phyloP scores from a whole-genome alignment of 1,139 yeast genomes.

The Kazachstania sp. region DNA sequence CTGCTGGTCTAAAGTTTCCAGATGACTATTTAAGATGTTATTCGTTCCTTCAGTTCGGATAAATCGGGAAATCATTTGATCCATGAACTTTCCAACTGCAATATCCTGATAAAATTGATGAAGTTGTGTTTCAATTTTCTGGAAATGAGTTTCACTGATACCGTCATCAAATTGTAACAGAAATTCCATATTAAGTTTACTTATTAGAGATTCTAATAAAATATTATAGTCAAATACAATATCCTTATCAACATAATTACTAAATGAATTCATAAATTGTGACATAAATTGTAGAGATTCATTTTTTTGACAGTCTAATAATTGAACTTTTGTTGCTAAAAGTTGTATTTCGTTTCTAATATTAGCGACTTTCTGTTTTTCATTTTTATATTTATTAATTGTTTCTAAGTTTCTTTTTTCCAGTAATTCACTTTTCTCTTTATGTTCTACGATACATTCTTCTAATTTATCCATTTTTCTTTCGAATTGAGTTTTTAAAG shows the following conservation, averaged over 20 bases:
- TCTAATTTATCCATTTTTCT: background rate
- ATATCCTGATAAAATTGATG: conserved; percentile 15
- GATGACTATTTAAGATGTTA: conserved; percentile 17
- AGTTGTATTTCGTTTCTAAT: conserved; percentile 11
- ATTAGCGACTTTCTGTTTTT: conserved; percentile 18
- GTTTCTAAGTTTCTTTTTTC: background rate
- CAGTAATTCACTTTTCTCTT: background rate
- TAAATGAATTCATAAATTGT: conserved; percentile 19
- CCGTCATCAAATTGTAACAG: conserved; percentile 1
- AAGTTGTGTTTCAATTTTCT: conserved; percentile 12
- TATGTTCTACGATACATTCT: background rate
- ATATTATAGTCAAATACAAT: conserved; percentile 13
- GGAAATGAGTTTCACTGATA: conserved; percentile 6
- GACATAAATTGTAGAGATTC: conserved; percentile 22
- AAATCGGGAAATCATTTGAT: conserved; percentile 18
- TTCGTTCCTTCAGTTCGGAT: conserved; percentile 19
- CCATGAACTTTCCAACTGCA: conserved; percentile 16
- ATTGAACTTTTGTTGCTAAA: conserved; percentile 10
- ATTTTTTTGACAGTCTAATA: conserved; percentile 15
- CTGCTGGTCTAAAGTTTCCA: conserved; percentile 1
- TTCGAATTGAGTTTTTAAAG: background rate
- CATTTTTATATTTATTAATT: conserved; percentile 12
- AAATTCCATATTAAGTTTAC: conserved; percentile 5
- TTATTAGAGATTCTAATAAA: conserved; percentile 12
- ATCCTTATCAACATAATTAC: conserved; percentile 15